Percentiles rank a stretch among this genome's conserved stretches.
Conservation (phyloP, 2,329 filamentous ascomycete species). For the Daldinia eschscholtzii region DNA sequence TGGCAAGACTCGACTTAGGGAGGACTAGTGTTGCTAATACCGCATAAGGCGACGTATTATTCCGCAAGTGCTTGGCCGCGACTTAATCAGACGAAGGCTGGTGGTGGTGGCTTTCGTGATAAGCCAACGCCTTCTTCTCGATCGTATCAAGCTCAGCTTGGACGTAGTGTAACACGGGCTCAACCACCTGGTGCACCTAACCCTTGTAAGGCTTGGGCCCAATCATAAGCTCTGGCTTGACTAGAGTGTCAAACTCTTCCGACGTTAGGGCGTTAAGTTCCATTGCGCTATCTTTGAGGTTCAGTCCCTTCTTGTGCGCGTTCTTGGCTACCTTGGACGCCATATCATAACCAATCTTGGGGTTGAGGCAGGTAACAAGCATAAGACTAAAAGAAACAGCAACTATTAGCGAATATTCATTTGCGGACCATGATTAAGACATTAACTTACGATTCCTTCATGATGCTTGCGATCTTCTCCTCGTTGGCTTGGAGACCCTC, state of each 20-base stretch:
- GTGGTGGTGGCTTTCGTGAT: conserved; percentile 18
- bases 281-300: conserved; percentile 92
- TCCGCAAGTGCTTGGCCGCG: conserved; percentile 11
- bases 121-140: conserved; percentile 35
- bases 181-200: conserved; percentile 50
- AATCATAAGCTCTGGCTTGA: conserved; percentile 95
- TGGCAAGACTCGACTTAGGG: conserved; percentile 13
- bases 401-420: conserved; percentile 20
- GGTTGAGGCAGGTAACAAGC: conserved; percentile 98
- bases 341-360: conserved; percentile 97
- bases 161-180: conserved; percentile 44
- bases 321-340: conserved; percentile 98
- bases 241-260: conserved; percentile 90
- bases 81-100: conserved; percentile 19
- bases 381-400: conserved; percentile 74
- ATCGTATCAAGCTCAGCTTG: conserved; percentile 37
- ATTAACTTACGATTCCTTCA: conserved; percentile 87
- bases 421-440: not conserved
- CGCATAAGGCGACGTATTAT: conserved; percentile 7
- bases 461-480: conserved; percentile 86
- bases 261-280: conserved; percentile 90
- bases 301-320: conserved; percentile 97
- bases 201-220: conserved; percentile 76
- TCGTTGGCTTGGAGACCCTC: conserved; percentile 91
- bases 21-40: conserved; percentile 5